Evolutionary conservation across 345 rosid species (phyloP).

Genomic region (Salix purpurea): DNA sequence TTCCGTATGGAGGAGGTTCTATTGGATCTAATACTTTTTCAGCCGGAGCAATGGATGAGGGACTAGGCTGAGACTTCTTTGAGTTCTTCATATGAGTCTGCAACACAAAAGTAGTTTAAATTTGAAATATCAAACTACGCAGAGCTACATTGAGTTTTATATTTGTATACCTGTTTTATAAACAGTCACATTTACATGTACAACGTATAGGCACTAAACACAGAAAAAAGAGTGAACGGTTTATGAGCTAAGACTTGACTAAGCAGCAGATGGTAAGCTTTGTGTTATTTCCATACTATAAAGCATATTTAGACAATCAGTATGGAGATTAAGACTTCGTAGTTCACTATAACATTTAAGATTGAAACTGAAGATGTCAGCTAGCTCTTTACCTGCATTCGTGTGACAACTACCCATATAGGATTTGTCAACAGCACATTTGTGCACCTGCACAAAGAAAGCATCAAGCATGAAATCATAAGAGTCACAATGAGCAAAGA

Average conservation of each 20-base stretch:
- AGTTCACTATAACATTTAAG: neutral
- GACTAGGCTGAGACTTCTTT: constrained; percentile 34
- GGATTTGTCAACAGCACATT: constrained; percentile 95
- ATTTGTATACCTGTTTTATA: neutral
- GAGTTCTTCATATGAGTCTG: constrained; percentile 75
- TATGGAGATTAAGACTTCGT: neutral
- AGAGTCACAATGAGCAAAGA: neutral
- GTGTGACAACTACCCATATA: constrained; percentile 94
- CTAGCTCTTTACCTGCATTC: constrained; percentile 79
- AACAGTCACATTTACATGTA: neutral
- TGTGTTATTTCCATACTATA: constrained; percentile 2
- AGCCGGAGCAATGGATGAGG: constrained; percentile 31
- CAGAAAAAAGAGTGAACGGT: neutral
- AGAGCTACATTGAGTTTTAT: neutral
- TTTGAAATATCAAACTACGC: neutral
- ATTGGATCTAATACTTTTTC: constrained; percentile 35
- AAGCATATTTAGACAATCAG: neutral
- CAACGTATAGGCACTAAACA: neutral
- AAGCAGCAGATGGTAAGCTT: neutral
- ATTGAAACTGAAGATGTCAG: constrained; percentile 3
- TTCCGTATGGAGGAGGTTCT: constrained; percentile 66
- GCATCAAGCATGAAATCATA: constrained; percentile 17
- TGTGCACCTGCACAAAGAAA: constrained; percentile 52
- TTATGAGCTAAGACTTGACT: neutral
- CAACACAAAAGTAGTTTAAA: constrained; percentile 23